Percentiles rank a stretch among this genome's conserved stretches.
phyloP scores from a whole-genome alignment of 2,329 filamentous ascomycete species.

The Epichloe gansuensis region DNA sequence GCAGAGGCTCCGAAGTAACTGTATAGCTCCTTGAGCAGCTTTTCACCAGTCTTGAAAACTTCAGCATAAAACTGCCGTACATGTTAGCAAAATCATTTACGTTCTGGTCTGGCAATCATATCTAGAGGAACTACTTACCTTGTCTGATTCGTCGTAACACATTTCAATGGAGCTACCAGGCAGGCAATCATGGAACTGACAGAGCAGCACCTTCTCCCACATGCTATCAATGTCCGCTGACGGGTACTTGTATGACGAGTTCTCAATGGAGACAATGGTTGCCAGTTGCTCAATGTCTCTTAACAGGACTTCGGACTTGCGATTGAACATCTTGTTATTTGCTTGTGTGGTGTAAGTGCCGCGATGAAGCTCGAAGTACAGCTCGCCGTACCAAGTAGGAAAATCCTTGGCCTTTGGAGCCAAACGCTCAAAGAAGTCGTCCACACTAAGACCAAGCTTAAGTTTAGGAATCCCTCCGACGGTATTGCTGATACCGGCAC shows the following conservation, averaged over 20 bases:
- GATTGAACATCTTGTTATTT: constrained; percentile 94
- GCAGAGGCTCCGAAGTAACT: constrained; percentile 51
- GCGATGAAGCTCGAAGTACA: constrained; percentile 95
- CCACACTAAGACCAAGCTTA: constrained; percentile 79
- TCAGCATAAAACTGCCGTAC: constrained; percentile 58
- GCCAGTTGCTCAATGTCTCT: constrained; percentile 81
- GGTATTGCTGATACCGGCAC: constrained; percentile 82
- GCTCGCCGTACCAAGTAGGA: constrained; percentile 93
- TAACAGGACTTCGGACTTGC: constrained; percentile 71
- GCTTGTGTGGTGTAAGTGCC: constrained; percentile 96
- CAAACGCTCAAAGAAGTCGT: constrained; percentile 83
- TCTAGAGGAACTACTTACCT: constrained; percentile 31
- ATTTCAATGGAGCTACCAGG: constrained; percentile 94
- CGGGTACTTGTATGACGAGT: constrained; percentile 71
- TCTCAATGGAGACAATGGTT: constrained; percentile 68
- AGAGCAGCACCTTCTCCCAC: constrained; percentile 87
- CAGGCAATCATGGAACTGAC: constrained; percentile 95
- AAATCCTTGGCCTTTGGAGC: constrained; percentile 69
- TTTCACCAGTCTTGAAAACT: constrained; percentile 66
- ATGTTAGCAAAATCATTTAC: constrained; percentile 12
- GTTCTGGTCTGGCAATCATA: background rate
- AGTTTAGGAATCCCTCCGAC: constrained; percentile 69
- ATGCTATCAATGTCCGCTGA: constrained; percentile 89
- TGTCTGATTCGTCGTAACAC: constrained; percentile 93
- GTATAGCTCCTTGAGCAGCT: constrained; percentile 58